Percentiles rank a stretch among this genome's conserved stretches.
Evolutionary conservation across 176 grass and related monocot genomes (phyloP).

Genomic region (Thinopyrum elongatum): DNA sequence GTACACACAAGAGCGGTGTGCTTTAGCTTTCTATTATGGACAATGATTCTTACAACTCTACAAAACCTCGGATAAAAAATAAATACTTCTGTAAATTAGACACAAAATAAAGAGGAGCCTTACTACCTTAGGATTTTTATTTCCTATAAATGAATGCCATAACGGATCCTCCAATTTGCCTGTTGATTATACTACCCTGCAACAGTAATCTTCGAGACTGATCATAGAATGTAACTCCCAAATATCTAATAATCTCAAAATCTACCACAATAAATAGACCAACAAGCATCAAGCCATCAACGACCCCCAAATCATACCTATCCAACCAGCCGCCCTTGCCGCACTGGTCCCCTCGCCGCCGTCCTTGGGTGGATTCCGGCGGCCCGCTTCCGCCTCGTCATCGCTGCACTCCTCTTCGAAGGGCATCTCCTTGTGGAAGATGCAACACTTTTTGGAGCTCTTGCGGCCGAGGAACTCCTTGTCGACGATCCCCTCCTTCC

Average conservation of each 20-base stretch:
- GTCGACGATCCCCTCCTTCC: no score
- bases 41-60: not conserved
- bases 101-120: not conserved
- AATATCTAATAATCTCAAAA: not conserved
- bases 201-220: not conserved
- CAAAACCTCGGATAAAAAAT: not conserved
- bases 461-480: no score
- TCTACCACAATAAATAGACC: not conserved
- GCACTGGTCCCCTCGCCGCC: constrained; percentile 23
- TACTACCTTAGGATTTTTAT: not conserved
- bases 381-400: not conserved
- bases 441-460: not conserved
- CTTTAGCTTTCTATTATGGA: not conserved
- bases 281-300: not conserved
- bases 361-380: not conserved
- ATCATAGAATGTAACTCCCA: not conserved
- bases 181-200: not conserved
- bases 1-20: not conserved
- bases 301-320: not conserved
- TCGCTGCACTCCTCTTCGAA: no score
- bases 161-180: no score
- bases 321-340: not conserved
- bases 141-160: not conserved
- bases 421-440: no score
- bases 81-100: not conserved